Evolutionary conservation across 2,329 filamentous ascomycete genomes (phyloP), one percentile per base, ranked within the genome.

Genomic region (Aureobasidium sp.): DNA sequence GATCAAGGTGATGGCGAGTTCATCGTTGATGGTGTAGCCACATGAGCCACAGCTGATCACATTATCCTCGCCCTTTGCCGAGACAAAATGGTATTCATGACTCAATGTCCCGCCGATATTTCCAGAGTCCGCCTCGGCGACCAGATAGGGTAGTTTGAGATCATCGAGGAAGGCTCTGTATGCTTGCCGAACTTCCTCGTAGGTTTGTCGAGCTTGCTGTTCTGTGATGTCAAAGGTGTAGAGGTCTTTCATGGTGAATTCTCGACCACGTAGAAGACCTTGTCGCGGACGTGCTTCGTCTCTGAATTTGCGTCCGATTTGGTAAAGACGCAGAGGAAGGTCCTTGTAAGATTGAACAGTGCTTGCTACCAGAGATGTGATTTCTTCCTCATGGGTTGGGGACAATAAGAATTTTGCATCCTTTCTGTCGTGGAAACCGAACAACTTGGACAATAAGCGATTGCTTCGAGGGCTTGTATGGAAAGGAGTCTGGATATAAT

Each of bases 241-340:
- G 0, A 99, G 82, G 73, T 99, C 94, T 75, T 99, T 99, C 94
- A 99, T 99, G 68, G 91, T 77, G 69, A 99, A 99, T 71, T 99
- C 94, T 65, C 92, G 86, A 0, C 90, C 89, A 10, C 94, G 86
- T 9, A 99, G 79, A 1, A 99, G 80, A 13, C 94, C 94, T 68
- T 96, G 90, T 36, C 94, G 84, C 24, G 94, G 94, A 29, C 94
- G 84, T 62, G 88, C 83, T 75, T 99, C 94, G 76, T 99, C 94
- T 53, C 94, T 86, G 71, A 97, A 99, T 74, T 99, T 99, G 51
- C 93, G 84, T 34, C 90, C 87, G 53, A 94, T 94, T 72, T 99
- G 94, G 70, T 97, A 99, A 0, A 99, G 77, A 47, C 92, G 84
- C 27, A 97, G 73, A 0, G 94, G 94, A 9, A 97, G 79, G 48